phyloP scores from a whole-genome alignment of 2,329 filamentous ascomycete species.

The Aspergillus fumigatus region DNA sequence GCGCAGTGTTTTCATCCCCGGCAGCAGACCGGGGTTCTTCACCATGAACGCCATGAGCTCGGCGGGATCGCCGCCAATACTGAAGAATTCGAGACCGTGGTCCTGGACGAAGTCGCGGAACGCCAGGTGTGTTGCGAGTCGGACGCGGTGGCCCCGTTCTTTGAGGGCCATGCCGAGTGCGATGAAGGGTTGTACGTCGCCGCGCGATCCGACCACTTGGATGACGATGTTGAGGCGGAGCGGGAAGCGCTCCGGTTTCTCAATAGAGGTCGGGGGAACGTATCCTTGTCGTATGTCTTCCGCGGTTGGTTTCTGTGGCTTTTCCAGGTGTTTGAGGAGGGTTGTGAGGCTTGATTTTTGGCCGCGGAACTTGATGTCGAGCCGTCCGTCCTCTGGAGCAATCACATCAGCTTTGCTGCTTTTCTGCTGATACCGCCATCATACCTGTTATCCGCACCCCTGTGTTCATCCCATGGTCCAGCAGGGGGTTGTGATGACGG shows the following conservation, averaged over 20 bases:
- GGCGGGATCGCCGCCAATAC: conserved; percentile 69
- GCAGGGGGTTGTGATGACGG: neutral
- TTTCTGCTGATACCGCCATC: neutral
- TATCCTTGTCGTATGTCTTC: conserved; percentile 5
- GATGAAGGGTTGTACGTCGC: conserved; percentile 72
- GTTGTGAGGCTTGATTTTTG: conserved; percentile 62
- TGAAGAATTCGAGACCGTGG: conserved; percentile 70
- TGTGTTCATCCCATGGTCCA: conserved; percentile 11
- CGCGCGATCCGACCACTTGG: conserved; percentile 69
- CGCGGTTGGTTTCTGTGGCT: neutral
- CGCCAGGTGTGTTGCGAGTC: conserved; percentile 66
- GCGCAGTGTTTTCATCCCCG: conserved; percentile 69
- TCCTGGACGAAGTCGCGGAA: conserved; percentile 67
- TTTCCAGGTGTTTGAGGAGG: conserved; percentile 53
- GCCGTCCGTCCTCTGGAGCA: conserved; percentile 62
- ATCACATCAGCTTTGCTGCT: neutral
- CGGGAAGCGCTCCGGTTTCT: conserved; percentile 4
- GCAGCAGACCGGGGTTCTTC: conserved; percentile 81
- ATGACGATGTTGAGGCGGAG: conserved; percentile 59
- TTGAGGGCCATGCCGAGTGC: conserved; percentile 63
- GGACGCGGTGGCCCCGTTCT: conserved; percentile 65
- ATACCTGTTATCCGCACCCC: conserved; percentile 18
- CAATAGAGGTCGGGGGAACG: neutral
- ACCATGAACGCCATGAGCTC: conserved; percentile 88
- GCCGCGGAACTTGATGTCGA: conserved; percentile 76